A percentile compares a stretch with the other conserved stretches of the same genome.
These are phyloP conservation scores for Lentinula detonsa DNA, from an alignment of 768 basidiomycete genomes.

Conservation along the genomic window DNA sequence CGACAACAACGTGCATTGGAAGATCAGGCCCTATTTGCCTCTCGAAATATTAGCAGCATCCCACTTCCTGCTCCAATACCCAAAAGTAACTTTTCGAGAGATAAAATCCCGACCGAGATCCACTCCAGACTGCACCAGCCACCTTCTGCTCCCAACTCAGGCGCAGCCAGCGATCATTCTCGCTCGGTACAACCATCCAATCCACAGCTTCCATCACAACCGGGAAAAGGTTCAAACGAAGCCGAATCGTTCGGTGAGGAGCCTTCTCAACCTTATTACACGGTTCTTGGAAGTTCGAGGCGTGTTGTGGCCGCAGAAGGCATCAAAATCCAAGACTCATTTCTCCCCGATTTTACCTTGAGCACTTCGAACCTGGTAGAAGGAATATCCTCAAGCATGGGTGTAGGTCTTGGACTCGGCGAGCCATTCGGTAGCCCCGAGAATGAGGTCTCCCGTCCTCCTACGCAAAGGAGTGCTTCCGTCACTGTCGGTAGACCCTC, in stretches of 20 bases:
- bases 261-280: slow-evolving; percentile 41
- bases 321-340: slow-evolving; percentile 30
- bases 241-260: not conserved
- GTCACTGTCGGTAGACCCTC: not conserved
- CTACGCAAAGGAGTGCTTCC: not conserved
- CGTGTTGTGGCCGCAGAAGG: slow-evolving; percentile 38
- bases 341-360: slow-evolving; percentile 10
- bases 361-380: slow-evolving; percentile 4
- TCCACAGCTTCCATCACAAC: not conserved
- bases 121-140: not conserved
- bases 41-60: not conserved
- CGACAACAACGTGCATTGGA: not conserved
- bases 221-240: not conserved
- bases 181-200: not conserved
- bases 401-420: slow-evolving; percentile 5
- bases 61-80: not conserved
- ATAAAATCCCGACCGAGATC: not conserved
- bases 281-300: slow-evolving; percentile 44
- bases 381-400: slow-evolving; percentile 9
- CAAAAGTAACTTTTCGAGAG: not conserved
- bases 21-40: not conserved
- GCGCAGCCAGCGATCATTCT: not conserved
- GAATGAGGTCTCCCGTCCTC: not conserved
- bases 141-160: not conserved
- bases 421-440: not conserved